Percentiles rank a stretch among this genome's conserved stretches.
These are phyloP conservation scores for Erodium trifolium DNA, from an alignment of 441 rosid genomes.

Conservation along the genomic window DNA sequence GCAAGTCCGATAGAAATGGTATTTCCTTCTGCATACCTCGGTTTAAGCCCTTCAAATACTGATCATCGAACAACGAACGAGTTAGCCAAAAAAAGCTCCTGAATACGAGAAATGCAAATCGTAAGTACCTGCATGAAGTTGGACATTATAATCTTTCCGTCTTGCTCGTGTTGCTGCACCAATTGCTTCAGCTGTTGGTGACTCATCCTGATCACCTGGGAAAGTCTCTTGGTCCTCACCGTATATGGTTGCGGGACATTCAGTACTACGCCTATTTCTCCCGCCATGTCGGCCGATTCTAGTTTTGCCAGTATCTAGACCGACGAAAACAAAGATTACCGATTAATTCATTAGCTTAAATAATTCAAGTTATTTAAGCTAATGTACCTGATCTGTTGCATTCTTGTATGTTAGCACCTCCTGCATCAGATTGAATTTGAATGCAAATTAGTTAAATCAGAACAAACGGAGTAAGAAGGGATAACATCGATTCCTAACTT, in stretches of 20 bases:
- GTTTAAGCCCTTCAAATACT: slow-evolving; percentile 42
- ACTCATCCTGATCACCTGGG: slow-evolving; percentile 41
- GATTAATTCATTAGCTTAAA: too few species aligned
- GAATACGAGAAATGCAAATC: too few species aligned
- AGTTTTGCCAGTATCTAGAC: slow-evolving; percentile 55
- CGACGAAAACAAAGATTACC: not conserved
- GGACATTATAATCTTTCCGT: slow-evolving; percentile 45
- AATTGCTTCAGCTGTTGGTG: slow-evolving; percentile 46
- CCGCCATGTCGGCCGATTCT: slow-evolving; percentile 67
- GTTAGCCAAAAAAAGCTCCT: too few species aligned
- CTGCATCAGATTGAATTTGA: slow-evolving; percentile 30
- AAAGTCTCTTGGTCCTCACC: slow-evolving; percentile 73
- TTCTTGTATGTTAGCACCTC: slow-evolving; percentile 62
- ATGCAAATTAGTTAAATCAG: slow-evolving; percentile 13
- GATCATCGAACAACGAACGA: not conserved
- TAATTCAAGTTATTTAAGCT: not conserved
- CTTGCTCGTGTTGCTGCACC: slow-evolving; percentile 39
- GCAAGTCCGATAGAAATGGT: slow-evolving; percentile 36
- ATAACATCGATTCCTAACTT: too few species aligned
- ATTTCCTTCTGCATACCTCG: slow-evolving; percentile 39
- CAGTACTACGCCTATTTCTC: slow-evolving; percentile 84
- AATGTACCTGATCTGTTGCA: slow-evolving; percentile 78
- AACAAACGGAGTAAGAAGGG: too few species aligned
- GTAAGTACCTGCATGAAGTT: slow-evolving; percentile 42
- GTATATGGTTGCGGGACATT: slow-evolving; percentile 88